Evolutionary conservation across 257 asterid species (phyloP), one percentile per base, ranked within the genome.

Genomic region (Plantago major): DNA sequence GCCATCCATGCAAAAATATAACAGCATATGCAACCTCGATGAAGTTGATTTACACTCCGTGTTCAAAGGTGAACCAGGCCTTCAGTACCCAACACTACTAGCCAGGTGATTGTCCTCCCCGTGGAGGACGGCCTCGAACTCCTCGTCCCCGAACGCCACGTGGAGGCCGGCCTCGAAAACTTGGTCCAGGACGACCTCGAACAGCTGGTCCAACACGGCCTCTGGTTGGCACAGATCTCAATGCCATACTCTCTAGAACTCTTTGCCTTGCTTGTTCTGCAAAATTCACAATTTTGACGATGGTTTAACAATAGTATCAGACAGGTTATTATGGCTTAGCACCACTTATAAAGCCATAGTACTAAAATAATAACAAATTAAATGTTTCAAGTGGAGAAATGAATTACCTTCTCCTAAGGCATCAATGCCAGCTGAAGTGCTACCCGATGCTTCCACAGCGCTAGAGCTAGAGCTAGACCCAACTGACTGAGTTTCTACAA

Each of bases 181-280:
- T 7, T 33, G 40, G 40, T 7, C 40, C 40, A 33, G 7, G 6
- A 33, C 40, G 40, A 53, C 96, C 93, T 10, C 84, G 93, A 26
- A 89, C 82, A 45, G 64, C 60, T 5, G 54, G 61, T 73, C 95
- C 76, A 40, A 76, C 95, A 43, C 94, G 95, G 42, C 71, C 93
- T 68, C 97, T 78, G 65, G 60, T 13, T 4, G 75, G 67, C 4
- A 81, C 11, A 49, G 96, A 38, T 43, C 77, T 9, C 30, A n/a
- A n/a, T n/a, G 22, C 37, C 72, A 73, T 55, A 69, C 97, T 82
- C 5, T 72, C 33, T 10, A 45, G 46, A 13, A 87, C 83, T 69
- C 86, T 80, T 55, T 71, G 73, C 69, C 76, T 84, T 16, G 95
- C 97, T 67, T 95, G 74, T 80, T 83, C 84, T 19, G 26, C 52